Evolutionary conservation across 2,329 filamentous ascomycete species (phyloP).

Genomic region (Aschersonia sp.): DNA sequence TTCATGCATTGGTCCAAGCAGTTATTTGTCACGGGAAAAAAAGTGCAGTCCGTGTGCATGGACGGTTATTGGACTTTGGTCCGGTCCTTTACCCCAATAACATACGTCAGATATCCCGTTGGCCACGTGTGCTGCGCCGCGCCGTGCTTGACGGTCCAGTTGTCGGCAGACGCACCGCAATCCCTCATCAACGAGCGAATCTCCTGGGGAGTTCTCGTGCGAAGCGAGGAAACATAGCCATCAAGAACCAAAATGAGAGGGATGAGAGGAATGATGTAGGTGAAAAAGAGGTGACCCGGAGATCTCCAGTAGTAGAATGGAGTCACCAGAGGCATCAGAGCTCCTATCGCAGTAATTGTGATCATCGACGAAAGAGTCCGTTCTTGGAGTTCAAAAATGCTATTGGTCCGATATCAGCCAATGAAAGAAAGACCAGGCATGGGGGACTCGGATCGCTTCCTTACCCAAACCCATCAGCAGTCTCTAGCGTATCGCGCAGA

Average conservation of each 20-base stretch:
- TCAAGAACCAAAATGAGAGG: constrained; percentile 57
- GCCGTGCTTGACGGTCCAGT: constrained; percentile 36
- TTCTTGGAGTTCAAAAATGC: constrained; percentile 63
- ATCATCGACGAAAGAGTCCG: constrained; percentile 40
- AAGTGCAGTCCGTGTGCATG: too few species aligned
- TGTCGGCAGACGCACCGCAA: constrained; percentile 26
- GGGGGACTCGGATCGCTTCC: neutral
- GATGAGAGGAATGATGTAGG: constrained; percentile 50
- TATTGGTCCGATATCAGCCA: neutral
- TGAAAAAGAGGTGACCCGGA: constrained; percentile 45
- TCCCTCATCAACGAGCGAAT: constrained; percentile 42
- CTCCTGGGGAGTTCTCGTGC: constrained; percentile 53
- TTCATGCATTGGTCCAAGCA: too few species aligned
- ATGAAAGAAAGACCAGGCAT: neutral
- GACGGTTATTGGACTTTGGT: neutral
- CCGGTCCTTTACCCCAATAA: constrained; percentile 16
- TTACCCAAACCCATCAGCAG: constrained; percentile 44
- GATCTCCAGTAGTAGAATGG: constrained; percentile 38
- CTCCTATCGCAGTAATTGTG: constrained; percentile 35
- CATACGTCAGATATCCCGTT: constrained; percentile 34
- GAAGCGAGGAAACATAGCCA: constrained; percentile 50
- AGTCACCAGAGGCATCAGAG: constrained; percentile 34
- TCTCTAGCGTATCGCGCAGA: constrained; percentile 48
- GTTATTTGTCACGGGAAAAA: too few species aligned
- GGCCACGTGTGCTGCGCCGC: constrained; percentile 33